A percentile compares a stretch with the other conserved stretches of the same genome.
Evolutionary conservation across 345 rosid genomes (phyloP).

Genomic region (Firmiana major): DNA sequence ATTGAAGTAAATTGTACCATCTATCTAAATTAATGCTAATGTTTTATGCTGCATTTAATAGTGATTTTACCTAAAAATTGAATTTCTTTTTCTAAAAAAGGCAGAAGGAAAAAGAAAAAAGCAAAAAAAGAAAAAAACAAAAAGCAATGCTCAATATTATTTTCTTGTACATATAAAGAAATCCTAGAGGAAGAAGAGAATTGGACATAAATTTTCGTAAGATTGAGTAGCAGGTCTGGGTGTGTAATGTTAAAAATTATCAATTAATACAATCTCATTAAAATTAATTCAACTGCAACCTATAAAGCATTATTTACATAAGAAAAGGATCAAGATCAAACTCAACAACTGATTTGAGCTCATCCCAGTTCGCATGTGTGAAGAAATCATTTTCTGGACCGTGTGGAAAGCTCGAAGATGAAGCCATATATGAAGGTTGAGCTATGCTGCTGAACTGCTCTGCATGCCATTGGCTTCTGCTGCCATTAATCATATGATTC

Average conservation of each 20-base stretch:
- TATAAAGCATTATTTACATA: slow-evolving; percentile 7
- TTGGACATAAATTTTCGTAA: no score
- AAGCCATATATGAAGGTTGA: slow-evolving; percentile 26
- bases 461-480: slow-evolving; percentile 22
- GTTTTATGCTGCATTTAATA: no score
- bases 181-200: no score
- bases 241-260: no score
- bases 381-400: slow-evolving; percentile 21
- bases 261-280: not conserved
- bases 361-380: slow-evolving; percentile 61
- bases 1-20: no score
- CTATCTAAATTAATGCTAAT: no score
- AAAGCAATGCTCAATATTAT: no score
- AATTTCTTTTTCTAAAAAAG: no score
- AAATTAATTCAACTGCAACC: not conserved
- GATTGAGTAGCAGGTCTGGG: not conserved
- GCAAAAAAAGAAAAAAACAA: no score
- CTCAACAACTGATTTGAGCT: slow-evolving; percentile 66
- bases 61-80: no score
- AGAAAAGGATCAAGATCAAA: slow-evolving; percentile 48
- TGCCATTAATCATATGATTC: slow-evolving; percentile 15
- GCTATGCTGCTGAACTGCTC: not conserved
- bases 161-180: no score
- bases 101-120: no score
- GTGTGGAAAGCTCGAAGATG: slow-evolving; percentile 37